Conservation (phyloP, 2,329 filamentous ascomycete genomes). For the Beauveria scarabaeidicola region DNA sequence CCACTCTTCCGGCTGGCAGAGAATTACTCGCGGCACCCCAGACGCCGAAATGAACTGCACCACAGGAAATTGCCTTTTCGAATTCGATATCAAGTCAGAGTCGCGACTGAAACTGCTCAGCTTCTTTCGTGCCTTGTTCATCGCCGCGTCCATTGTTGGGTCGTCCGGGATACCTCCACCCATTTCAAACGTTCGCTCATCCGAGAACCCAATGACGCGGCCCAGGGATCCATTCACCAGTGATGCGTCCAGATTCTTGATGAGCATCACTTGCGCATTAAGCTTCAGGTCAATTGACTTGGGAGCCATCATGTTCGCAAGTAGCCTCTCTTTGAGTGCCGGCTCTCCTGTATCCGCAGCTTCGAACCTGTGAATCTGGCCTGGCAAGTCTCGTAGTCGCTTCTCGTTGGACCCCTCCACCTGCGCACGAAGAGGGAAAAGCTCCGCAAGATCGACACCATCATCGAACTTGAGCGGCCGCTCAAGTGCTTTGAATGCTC, state of each 20-base stretch:
- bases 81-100: slow-evolving; percentile 34
- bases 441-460: slow-evolving; percentile 63
- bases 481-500: slow-evolving; percentile 64
- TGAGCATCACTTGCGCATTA: slow-evolving; percentile 97
- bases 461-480: slow-evolving; percentile 66
- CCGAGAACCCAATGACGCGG: slow-evolving; percentile 51
- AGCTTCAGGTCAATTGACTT: slow-evolving; percentile 73
- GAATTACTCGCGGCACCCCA: slow-evolving; percentile 54
- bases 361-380: slow-evolving; percentile 59
- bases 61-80: slow-evolving; percentile 60
- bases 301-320: slow-evolving; percentile 90
- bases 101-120: slow-evolving; percentile 42
- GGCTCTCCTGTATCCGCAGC: slow-evolving; percentile 69
- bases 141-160: slow-evolving; percentile 31
- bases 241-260: slow-evolving; percentile 94
- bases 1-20: slow-evolving; percentile 85
- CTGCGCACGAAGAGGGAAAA: slow-evolving; percentile 86
- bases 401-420: slow-evolving; percentile 78
- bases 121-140: slow-evolving; percentile 45
- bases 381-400: slow-evolving; percentile 64
- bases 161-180: slow-evolving; percentile 34
- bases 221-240: slow-evolving; percentile 93
- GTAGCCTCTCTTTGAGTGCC: slow-evolving; percentile 62
- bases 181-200: slow-evolving; percentile 32
- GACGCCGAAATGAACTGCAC: slow-evolving; percentile 75